A percentile compares a stretch with the other conserved stretches of the same genome.
Conservation (phyloP, 192 early-diverging fungal species). For the Podila minutissima region DNA sequence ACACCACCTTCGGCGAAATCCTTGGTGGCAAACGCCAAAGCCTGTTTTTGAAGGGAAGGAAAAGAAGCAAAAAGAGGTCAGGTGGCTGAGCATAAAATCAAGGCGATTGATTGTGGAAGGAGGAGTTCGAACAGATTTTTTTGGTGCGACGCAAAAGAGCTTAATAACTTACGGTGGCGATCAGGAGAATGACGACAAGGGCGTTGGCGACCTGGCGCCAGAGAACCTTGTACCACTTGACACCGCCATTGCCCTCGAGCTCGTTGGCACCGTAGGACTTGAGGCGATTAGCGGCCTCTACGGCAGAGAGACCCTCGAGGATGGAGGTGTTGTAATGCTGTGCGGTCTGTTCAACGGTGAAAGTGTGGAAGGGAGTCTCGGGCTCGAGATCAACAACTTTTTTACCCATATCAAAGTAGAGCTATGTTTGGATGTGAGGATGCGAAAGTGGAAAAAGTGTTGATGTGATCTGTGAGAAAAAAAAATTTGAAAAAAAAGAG, state of each 20-base stretch:
- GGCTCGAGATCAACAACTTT: slow-evolving; percentile 9
- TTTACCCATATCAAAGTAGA: slow-evolving; percentile 5
- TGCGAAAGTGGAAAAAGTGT: neutral
- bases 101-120: no score
- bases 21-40: slow-evolving; percentile 69
- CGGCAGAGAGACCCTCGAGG: slow-evolving; percentile 9
- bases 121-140: neutral
- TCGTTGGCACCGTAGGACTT: slow-evolving; percentile 66
- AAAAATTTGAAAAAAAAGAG: no score
- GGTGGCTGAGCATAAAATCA: neutral
- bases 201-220: slow-evolving; percentile 71
- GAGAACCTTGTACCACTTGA: slow-evolving; percentile 67
- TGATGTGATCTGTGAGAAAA: no score
- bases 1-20: slow-evolving; percentile 80
- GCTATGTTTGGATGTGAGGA: neutral
- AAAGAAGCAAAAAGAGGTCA: no score
- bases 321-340: neutral
- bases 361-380: slow-evolving; percentile 9
- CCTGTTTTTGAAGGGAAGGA: neutral
- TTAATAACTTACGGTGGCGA: slow-evolving; percentile 55
- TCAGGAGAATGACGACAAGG: slow-evolving; percentile 71
- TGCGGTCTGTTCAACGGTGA: slow-evolving; percentile 3
- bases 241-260: slow-evolving; percentile 72
- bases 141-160: neutral
- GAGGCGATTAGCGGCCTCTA: slow-evolving; percentile 9